Conservation (phyloP, 169 alveolate genomes). For the Cardiosporidium cionae region DNA sequence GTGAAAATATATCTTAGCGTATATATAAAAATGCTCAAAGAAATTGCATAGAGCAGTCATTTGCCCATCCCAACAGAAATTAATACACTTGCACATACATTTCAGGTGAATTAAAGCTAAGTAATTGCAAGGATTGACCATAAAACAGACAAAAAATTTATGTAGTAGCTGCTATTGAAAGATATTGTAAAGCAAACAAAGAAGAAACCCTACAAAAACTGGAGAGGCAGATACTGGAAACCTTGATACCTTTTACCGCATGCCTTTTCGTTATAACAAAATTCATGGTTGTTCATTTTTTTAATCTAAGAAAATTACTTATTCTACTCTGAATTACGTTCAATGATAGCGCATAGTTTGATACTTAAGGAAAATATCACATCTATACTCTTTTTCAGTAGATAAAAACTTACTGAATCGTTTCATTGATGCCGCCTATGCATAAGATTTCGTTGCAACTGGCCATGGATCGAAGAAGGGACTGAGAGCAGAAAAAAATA, state of each 20-base stretch:
- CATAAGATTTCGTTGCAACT: neutral
- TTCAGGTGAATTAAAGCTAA: too few species aligned
- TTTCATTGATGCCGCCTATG: neutral
- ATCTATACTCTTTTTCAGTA: too few species aligned
- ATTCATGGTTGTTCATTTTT: neutral
- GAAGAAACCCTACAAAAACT: too few species aligned
- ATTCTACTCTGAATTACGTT: neutral
- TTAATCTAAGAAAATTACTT: neutral
- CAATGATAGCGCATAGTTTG: neutral
- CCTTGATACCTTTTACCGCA: neutral
- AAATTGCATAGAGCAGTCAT: too few species aligned
- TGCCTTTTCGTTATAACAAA: neutral
- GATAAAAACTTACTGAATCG: neutral
- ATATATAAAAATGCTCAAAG: too few species aligned
- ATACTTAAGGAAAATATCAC: neutral
- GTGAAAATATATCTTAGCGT: too few species aligned
- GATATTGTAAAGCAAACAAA: too few species aligned
- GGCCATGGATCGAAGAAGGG: neutral
- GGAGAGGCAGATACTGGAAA: neutral
- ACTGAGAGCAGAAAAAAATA: neutral
- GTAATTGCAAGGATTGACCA: too few species aligned
- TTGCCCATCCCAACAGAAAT: too few species aligned
- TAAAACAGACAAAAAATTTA: too few species aligned
- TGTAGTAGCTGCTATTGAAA: too few species aligned
- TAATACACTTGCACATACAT: too few species aligned